Percentiles rank a stretch among this genome's conserved stretches.
Conservation (phyloP, 2,329 filamentous ascomycete genomes). For the Hypoxylon sp. region DNA sequence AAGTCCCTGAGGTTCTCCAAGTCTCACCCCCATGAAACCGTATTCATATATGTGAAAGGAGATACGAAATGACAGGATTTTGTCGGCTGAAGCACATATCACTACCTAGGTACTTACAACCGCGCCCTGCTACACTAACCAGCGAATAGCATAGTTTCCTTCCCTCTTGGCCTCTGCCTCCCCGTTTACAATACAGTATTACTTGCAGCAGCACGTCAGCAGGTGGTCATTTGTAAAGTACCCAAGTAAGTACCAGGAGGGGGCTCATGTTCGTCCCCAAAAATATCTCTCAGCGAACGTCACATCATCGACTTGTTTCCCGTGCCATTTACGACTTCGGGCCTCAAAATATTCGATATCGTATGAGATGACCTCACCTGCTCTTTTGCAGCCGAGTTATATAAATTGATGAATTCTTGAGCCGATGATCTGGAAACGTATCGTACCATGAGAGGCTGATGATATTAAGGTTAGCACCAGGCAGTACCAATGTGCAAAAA, state of each 20-base stretch:
- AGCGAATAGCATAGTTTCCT: slow-evolving; percentile 10
- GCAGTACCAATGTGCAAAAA: slow-evolving; percentile 26
- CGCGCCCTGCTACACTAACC: slow-evolving; percentile 1
- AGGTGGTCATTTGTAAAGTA: slow-evolving; percentile 30
- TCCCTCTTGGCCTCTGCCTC: slow-evolving; percentile 16
- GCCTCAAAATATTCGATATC: neutral
- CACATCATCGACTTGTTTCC: neutral
- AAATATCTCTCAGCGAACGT: neutral
- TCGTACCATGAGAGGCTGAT: slow-evolving; percentile 5
- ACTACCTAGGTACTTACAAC: neutral
- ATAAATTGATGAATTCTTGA: neutral
- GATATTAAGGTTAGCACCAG: slow-evolving; percentile 6
- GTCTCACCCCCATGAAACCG: slow-evolving; percentile 30
- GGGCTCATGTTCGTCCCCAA: slow-evolving; percentile 6
- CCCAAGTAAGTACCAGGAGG: slow-evolving; percentile 12
- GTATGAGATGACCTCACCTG: neutral
- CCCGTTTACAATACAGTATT: slow-evolving; percentile 26
- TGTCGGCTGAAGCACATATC: slow-evolving; percentile 14
- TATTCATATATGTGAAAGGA: slow-evolving; percentile 25
- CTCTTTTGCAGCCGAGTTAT: neutral
- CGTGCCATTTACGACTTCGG: neutral
- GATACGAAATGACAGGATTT: slow-evolving; percentile 17
- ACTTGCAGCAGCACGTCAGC: slow-evolving; percentile 44
- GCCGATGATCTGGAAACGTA: slow-evolving; percentile 2
- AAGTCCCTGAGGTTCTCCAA: slow-evolving; percentile 6